These are phyloP conservation scores for Albizia julibrissin DNA, from an alignment of 306 rosid genomes.

Conservation along the genomic window DNA sequence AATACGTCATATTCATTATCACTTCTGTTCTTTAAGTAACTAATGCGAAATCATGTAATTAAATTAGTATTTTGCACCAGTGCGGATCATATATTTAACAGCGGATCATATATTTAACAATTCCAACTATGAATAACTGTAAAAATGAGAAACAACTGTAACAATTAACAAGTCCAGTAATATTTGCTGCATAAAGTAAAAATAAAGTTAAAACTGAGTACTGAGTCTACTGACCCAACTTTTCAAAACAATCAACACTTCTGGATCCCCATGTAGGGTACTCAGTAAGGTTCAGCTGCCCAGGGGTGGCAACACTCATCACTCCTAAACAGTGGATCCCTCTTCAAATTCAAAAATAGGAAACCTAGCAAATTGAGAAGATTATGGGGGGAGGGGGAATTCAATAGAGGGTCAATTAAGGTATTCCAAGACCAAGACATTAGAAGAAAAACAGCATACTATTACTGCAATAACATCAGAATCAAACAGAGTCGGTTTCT, in stretches of 20 bases:
- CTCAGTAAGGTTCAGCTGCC: slow-evolving; percentile 74
- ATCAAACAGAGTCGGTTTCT: neutral
- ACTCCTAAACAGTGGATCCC: slow-evolving; percentile 14
- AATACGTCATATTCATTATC: no score
- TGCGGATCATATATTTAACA: no score
- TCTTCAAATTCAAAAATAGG: neutral
- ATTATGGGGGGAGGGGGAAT: neutral
- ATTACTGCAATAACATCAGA: neutral
- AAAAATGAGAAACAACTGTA: neutral
- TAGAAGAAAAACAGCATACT: neutral
- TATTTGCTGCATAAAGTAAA: neutral
- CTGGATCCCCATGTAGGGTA: slow-evolving; percentile 89
- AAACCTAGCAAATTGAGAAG: neutral
- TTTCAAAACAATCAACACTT: slow-evolving; percentile 93
- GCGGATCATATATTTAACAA: neutral
- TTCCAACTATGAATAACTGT: neutral
- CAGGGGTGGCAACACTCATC: slow-evolving; percentile 72
- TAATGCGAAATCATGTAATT: no score
- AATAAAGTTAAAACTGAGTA: neutral
- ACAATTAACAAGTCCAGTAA: neutral
- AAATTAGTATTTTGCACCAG: no score
- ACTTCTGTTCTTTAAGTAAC: no score
- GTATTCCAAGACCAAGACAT: neutral
- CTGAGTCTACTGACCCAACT: slow-evolving; percentile 56
- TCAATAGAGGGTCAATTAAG: neutral